These are phyloP conservation scores for Diaporthe sp. DNA, from an alignment of 2,329 filamentous ascomycete species.

Conservation along the genomic window DNA sequence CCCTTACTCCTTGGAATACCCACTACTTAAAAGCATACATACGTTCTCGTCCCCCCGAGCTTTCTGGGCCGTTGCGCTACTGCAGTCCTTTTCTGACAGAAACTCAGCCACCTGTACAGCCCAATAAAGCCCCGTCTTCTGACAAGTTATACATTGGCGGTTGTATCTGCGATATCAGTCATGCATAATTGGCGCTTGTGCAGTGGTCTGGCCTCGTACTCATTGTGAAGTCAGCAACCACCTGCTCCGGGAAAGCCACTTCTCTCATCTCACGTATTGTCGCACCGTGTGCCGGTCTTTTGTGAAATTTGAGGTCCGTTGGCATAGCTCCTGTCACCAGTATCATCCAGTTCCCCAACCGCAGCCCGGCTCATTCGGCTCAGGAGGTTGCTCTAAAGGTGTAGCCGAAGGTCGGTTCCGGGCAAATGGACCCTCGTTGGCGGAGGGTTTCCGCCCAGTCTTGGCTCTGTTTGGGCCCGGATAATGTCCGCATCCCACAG, in stretches of 20 bases:
- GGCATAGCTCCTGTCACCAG: background rate
- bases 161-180: background rate
- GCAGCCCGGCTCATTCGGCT: background rate
- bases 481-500: slow-evolving; percentile 12
- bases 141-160: background rate
- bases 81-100: background rate
- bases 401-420: background rate
- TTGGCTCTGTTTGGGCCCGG: slow-evolving; percentile 4
- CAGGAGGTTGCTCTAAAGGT: background rate
- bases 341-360: background rate
- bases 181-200: background rate
- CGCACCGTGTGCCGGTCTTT: background rate
- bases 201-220: background rate
- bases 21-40: background rate
- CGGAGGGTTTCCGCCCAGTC: background rate
- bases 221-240: background rate
- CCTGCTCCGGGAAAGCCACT: background rate
- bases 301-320: background rate
- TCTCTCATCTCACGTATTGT: background rate
- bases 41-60: background rate
- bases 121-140: background rate
- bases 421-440: background rate
- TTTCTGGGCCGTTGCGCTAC: background rate
- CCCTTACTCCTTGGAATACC: background rate
- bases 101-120: too few species aligned